phyloP scores from a whole-genome alignment of 2,329 filamentous ascomycete genomes.

The Fusarium palustre region DNA sequence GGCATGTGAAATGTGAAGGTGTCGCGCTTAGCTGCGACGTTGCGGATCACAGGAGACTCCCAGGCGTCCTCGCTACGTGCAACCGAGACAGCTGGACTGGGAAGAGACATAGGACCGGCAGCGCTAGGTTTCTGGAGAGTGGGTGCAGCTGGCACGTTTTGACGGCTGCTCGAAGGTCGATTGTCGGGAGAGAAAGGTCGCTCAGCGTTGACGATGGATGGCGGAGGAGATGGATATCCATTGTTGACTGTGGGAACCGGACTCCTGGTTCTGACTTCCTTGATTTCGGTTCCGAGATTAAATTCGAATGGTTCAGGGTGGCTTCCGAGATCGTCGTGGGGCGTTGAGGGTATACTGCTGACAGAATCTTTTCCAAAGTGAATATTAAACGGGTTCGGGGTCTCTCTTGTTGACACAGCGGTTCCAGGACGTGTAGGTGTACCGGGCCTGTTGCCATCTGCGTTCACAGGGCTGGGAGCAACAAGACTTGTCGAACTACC shows the following conservation, averaged over 20 bases:
- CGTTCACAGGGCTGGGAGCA: constrained; percentile 47
- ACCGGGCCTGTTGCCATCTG: constrained; percentile 35
- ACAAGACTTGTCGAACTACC: constrained; percentile 53
- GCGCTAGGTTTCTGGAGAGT: constrained; percentile 46
- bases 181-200: constrained; percentile 43
- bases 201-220: constrained; percentile 51
- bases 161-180: constrained; percentile 36
- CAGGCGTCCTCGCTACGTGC: constrained; percentile 56
- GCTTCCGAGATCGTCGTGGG: constrained; percentile 48
- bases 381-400: constrained; percentile 62
- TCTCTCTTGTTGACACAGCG: constrained; percentile 52
- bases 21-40: constrained; percentile 63
- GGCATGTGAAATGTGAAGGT: constrained; percentile 61
- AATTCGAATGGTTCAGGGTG: constrained; percentile 58
- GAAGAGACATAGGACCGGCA: constrained; percentile 51
- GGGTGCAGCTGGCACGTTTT: constrained; percentile 40
- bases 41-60: constrained; percentile 59
- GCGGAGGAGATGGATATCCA: constrained; percentile 55
- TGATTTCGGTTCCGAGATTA: constrained; percentile 41
- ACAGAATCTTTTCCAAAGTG: constrained; percentile 54
- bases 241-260: constrained; percentile 21
- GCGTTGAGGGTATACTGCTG: constrained; percentile 44
- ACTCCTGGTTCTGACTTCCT: constrained; percentile 24
- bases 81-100: constrained; percentile 58
- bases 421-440: constrained; percentile 53